Conservation (phyloP, 352 stramenopile species). For the Globisporangium mamillatum region DNA sequence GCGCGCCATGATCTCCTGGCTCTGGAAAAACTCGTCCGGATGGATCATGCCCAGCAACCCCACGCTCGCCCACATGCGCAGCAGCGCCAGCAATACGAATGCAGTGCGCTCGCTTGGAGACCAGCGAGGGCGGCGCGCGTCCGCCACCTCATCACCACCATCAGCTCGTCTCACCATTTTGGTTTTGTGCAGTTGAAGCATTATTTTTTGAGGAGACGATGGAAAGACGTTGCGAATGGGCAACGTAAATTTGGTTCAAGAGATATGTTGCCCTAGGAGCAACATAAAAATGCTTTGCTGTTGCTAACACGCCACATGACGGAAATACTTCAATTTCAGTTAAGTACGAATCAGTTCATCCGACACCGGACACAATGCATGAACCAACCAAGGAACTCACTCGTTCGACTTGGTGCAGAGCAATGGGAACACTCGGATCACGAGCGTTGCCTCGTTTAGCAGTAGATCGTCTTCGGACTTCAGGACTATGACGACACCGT, state of each 20-base stretch:
- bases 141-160: not conserved
- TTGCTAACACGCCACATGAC: not conserved
- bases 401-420: no score
- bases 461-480: no score
- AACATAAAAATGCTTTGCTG: not conserved
- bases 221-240: no score
- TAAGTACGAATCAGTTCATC: no score
- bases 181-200: not conserved
- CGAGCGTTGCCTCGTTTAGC: no score
- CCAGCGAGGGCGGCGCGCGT: not conserved
- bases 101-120: not conserved
- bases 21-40: conserved; percentile 88
- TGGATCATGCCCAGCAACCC: conserved; percentile 61
- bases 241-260: no score
- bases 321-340: no score
- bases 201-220: not conserved
- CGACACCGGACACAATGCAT: no score
- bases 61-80: conserved; percentile 36
- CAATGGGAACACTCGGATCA: no score
- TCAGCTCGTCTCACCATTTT: not conserved
- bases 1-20: conserved; percentile 77
- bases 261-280: not conserved
- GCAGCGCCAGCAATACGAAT: conserved; percentile 25
- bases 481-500: no score
- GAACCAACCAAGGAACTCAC: no score